Percentiles rank a stretch among this genome's conserved stretches.
phyloP scores from a whole-genome alignment of 305 asterid genomes.

The Ajuga reptans region DNA sequence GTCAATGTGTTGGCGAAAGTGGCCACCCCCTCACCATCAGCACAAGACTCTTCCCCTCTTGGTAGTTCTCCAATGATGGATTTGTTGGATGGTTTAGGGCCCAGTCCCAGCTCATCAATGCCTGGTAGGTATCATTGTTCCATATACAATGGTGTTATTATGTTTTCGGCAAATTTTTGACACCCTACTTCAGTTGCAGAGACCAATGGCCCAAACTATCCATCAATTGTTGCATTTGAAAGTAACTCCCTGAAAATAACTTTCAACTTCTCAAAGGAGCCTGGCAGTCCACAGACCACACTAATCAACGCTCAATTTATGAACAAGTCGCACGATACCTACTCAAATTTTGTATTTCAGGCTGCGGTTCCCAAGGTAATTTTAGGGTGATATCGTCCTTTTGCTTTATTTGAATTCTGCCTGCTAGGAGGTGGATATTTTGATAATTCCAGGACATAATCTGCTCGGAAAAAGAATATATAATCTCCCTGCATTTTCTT shows the following conservation, averaged over 20 bases:
- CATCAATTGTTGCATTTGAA: conserved; percentile 75
- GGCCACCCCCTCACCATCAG: conserved; percentile 44
- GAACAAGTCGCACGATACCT: conserved; percentile 56
- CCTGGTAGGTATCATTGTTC: conserved; percentile 37
- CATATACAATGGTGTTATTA: not conserved
- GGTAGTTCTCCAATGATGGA: conserved; percentile 69
- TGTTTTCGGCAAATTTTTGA: not conserved
- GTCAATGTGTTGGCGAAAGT: conserved; percentile 40
- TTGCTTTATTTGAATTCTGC: not conserved
- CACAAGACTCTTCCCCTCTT: conserved; percentile 31
- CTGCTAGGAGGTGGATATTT: not conserved
- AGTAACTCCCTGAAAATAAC: conserved; percentile 66
- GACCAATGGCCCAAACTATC: conserved; percentile 55
- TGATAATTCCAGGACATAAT: not conserved
- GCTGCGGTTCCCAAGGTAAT: conserved; percentile 99
- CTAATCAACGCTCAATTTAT: conserved; percentile 61
- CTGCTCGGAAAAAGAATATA: not conserved
- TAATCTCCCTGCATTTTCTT: not conserved
- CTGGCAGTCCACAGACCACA: conserved; percentile 64
- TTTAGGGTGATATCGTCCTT: not conserved
- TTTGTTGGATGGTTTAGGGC: conserved; percentile 62
- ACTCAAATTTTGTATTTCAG: conserved; percentile 74
- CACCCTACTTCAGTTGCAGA: conserved; percentile 37
- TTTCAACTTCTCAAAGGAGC: conserved; percentile 77
- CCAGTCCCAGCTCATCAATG: conserved; percentile 26